Percentiles rank a stretch among this genome's conserved stretches.
These are phyloP conservation scores for Neurospora sp. DNA, from an alignment of 495 filamentous ascomycete species.

Conservation along the genomic window DNA sequence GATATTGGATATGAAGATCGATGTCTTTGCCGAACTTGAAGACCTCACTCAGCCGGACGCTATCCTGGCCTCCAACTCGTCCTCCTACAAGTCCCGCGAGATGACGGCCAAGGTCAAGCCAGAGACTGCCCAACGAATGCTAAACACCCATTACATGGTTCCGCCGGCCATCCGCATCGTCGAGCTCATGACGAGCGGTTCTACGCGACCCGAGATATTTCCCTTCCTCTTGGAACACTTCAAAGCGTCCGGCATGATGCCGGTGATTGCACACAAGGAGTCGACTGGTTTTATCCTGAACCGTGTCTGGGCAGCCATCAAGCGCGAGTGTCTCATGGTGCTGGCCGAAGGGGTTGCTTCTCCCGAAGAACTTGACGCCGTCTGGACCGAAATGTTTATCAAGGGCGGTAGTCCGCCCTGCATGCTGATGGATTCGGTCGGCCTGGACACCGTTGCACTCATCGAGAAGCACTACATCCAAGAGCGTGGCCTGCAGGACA, in stretches of 20 bases:
- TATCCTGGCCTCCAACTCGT: constrained; percentile 39
- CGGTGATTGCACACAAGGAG: constrained; percentile 28
- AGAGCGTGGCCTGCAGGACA: constrained; percentile 30
- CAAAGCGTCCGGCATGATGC: constrained; percentile 27
- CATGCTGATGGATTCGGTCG: constrained; percentile 25
- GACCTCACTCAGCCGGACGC: constrained; percentile 22
- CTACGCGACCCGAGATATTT: constrained; percentile 30
- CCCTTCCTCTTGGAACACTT: constrained; percentile 22
- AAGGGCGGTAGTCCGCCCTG: constrained; percentile 12
- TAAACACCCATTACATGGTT: constrained; percentile 43
- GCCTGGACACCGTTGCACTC: constrained; percentile 41
- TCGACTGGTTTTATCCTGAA: constrained; percentile 44
- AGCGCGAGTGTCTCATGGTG: constrained; percentile 42
- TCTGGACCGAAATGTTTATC: constrained; percentile 33
- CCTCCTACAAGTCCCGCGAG: constrained; percentile 33
- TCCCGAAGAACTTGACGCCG: constrained; percentile 37
- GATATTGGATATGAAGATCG: constrained; percentile 34
- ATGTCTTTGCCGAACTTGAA: constrained; percentile 36
- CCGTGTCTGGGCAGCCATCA: constrained; percentile 44
- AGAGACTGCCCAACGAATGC: constrained; percentile 16
- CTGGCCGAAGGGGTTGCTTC: constrained; percentile 39
- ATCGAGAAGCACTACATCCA: constrained; percentile 32
- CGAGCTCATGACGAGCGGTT: constrained; percentile 42
- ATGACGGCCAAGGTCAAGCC: constrained; percentile 31
- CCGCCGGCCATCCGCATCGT: constrained; percentile 33